Base-by-base conservation (phyloP, 2,329 filamentous ascomycete genomes). In the Ceratocystis smalleyi region DNA sequence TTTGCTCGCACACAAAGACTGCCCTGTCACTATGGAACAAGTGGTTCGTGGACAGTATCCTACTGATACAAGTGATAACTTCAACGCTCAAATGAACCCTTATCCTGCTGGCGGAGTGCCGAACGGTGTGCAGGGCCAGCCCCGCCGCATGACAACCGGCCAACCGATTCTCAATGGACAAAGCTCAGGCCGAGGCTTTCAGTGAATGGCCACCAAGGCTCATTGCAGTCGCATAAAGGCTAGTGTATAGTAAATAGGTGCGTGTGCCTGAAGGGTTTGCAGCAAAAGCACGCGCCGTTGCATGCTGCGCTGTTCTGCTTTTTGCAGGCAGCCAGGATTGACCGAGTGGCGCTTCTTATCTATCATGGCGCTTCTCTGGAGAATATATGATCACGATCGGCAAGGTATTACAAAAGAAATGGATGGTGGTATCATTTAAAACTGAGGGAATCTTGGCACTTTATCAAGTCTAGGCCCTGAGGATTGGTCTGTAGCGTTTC, bases 1-100 rank as follows among this genome's bases (percentile, higher is more conserved):
- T 0, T 79, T 99, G 2, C 80, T 97, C 24, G 91, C 91, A 0
- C 94, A 99, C 75, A 97, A 97, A 73, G 92, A 97, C 73, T 97
- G 94, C 69, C 90, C 92, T 0, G 88, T 97, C 6, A 91, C 91
- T 2, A 89, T 95, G 72, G 86, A 89, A 57, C 91, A 96, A 74
- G 75, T 75, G 27, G 64, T 65, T 12, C 65, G 61, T 43, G 62
- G 63, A 3, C 65, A 66, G 43, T 64, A 64, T 30, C 87, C 88
- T 2, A 77, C 94, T 1, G 80, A 83, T 62, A 75, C 77, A 3
- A 77, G 76, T 0, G 80, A 83, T 66, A 76, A 79, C 0, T 82
- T 76, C 68, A 79, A 80, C 65, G 73, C 77, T 0, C 80, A 82
- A 68, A 81, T 83, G 72, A 83, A 83, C 68, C 80, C 81, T 0